Conservation (phyloP, 306 rosid genomes). For the Malus domestica region DNA sequence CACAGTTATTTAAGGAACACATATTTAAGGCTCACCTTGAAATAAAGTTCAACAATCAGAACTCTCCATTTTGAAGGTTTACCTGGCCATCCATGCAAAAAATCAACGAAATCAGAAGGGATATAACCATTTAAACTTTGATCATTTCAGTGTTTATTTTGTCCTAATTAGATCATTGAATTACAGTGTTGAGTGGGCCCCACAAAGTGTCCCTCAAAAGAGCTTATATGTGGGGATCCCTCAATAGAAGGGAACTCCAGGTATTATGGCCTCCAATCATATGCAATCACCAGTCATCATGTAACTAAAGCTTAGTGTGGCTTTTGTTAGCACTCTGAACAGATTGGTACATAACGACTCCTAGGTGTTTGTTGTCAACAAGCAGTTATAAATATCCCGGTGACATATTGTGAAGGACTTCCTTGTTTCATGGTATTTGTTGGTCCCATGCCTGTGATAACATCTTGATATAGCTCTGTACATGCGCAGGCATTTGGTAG, state of each 20-base stretch:
- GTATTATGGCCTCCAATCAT: neutral
- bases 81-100: neutral
- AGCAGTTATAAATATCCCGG: neutral
- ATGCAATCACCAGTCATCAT: neutral
- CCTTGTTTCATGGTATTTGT: neutral
- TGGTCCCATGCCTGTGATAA: neutral
- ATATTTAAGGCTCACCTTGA: neutral
- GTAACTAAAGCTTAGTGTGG: neutral
- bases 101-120: neutral
- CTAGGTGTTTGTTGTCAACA: neutral
- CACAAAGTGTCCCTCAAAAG: neutral
- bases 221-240: neutral
- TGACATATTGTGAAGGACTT: neutral
- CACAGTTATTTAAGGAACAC: neutral
- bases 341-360: neutral
- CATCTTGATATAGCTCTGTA: conserved; percentile 13
- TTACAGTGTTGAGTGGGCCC: neutral
- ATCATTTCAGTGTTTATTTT: too few relatives aligned
- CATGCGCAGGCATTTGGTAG: conserved; percentile 81
- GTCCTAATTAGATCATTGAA: neutral
- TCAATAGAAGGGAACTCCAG: neutral
- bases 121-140: too few relatives aligned
- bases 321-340: neutral
- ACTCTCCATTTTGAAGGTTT: neutral
- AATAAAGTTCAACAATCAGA: neutral